Evolutionary conservation across 2,329 filamentous ascomycete genomes (phyloP), one percentile per base, ranked within the genome.

Genomic region (Aureobasidium melanogenum): DNA sequence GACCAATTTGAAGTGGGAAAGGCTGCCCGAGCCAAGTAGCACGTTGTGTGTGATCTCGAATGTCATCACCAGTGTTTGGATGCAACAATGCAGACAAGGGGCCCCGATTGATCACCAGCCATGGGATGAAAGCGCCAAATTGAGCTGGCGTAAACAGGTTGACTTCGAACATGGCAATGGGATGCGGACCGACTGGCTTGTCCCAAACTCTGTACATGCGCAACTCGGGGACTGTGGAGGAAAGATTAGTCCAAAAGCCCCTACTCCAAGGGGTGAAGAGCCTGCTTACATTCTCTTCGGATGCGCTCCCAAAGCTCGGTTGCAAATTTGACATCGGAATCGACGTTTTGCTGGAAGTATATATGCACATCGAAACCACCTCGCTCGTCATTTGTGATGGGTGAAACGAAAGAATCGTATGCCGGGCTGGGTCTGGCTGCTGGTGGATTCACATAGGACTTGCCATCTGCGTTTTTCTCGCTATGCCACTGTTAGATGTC

Each of bases 101-200:
- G 0, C 91, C 91, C 5, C 91, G 81, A 74, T 92, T 87, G 62
- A 96, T 84, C 32, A 89, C 82, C 32, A 96, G 76, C 91, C 91
- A 96, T 0, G 89, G 82, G 41, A 97, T 77, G 68, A 96, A 95
- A 0, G 92, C 91, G 0, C 91, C 91, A 69, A 96, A 96, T 72
- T 96, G 89, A 3, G 84, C 71, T 0, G 91, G 92, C 0, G 87
- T 91, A 72, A 93, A 90, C 22, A 96, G 48, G 67, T 95, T 95
- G 48, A 96, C 90, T 74, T 97, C 92, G 68, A 96, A 96, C 91
- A 96, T 96, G 57, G 86, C 88, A 0, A 91, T 74, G 0, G 88
- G 86, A 72, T 96, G 91, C 0, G 91, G 91, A 0, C 91, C 92
- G 30, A 96, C 74, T 0, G 91, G 90, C 15, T 77, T 74, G 66